Evolutionary conservation across 2,329 filamentous ascomycete genomes (phyloP), one percentile per base, ranked within the genome.

Genomic region (Ceratocystis eucalypticola): DNA sequence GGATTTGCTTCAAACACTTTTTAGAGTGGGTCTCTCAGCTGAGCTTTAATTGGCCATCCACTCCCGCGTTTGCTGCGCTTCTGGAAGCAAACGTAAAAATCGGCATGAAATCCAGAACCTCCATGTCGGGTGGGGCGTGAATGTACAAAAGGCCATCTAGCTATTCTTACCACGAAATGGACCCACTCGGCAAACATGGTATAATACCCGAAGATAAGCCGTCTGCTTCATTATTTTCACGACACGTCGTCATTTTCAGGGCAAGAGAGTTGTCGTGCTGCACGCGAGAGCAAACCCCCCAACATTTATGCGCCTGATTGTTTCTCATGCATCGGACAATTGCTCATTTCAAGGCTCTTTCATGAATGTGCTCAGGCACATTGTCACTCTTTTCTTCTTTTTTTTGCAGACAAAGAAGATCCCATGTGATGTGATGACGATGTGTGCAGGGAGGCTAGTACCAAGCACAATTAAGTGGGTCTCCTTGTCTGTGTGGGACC

Each of bases 51-150:
- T 66, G 65, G 65, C 37, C 15, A 37, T 12, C 15, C 12, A 45
- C 65, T 63, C 65, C 65, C 65, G 65, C 61, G 65, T 62, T 41
- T 66, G 65, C 25, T 66, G 59, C 65, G 65, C 65, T 66, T 66
- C 65, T 61, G 55, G 65, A 66, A 66, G 44, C 55, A 66, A 66
- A 25, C 55, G 55, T 25, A 48, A 50, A 22, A 66, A 63, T 66
- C 33, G 65, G 62, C 63, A 66, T 61, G 46, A 61, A 61, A 63
- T 57, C 59, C 41, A 25, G 44, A 25, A 48, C n/a, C 57, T 37
- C 46, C 65, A 66, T 66, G 57, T 59, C 46, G 37, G 41, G 45
- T 33, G 65, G 65, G 65, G 65, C 45, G 65, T 62, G 57, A 55
- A 46, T 28, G 33, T 45, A 65, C 53, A 20, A 57, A 57, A 57